Conservation (phyloP, 78 protist genomes). For the Anaeramoeba flamelloides region DNA sequence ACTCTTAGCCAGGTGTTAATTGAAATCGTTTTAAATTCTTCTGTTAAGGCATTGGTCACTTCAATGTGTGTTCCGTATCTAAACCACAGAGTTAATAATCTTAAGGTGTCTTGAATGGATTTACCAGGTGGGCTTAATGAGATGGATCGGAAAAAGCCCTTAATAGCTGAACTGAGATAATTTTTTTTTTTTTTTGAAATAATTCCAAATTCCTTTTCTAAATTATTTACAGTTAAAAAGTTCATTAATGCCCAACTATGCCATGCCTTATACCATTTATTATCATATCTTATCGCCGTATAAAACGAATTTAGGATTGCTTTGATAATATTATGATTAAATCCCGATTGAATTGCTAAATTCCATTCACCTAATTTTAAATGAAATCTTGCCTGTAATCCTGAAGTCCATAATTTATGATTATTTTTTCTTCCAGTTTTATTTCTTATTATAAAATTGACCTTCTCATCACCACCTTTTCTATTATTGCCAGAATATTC, state of each 20-base stretch:
- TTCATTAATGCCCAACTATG: not conserved
- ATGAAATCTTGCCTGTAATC: not conserved
- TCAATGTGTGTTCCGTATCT: slow-evolving; percentile 22
- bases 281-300: not conserved
- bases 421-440: no score
- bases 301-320: not conserved
- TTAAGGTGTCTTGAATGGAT: slow-evolving; percentile 16
- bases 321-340: no score
- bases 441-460: no score
- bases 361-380: not conserved
- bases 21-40: no score
- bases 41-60: slow-evolving; percentile 27
- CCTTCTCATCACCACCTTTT: no score
- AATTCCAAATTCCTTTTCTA: no score
- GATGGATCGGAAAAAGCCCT: not conserved
- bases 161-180: slow-evolving; percentile 15
- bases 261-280: not conserved
- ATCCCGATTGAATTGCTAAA: no score
- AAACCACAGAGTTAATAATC: slow-evolving; percentile 75
- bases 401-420: no score
- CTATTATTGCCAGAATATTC: no score
- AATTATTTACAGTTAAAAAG: not conserved
- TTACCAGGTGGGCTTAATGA: no score
- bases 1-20: slow-evolving; percentile 91
- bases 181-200: no score